Evolutionary conservation across 192 early-diverging fungal species (phyloP).

Genomic region (Chytriomyces sp.): DNA sequence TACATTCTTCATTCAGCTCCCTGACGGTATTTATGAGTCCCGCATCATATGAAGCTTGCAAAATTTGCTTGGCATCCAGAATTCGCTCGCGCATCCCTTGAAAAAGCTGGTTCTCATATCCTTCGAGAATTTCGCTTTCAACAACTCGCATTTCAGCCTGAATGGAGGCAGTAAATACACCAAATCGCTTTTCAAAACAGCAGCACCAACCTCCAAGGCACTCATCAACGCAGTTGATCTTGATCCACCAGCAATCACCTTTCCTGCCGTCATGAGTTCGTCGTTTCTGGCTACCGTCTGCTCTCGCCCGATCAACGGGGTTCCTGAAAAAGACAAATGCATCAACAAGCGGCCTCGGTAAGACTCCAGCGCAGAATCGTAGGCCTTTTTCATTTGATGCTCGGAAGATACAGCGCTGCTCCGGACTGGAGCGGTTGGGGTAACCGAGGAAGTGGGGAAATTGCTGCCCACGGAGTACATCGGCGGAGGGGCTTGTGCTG

Average conservation of each 20-base stretch:
- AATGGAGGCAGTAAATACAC: not conserved
- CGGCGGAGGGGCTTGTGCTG: not conserved
- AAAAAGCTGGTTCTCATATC: conserved; percentile 20
- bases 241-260: not conserved
- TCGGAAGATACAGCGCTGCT: not conserved
- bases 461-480: too few species aligned
- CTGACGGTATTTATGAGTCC: conserved; percentile 4
- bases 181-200: not conserved
- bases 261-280: conserved; percentile 16
- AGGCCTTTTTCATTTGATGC: conserved; percentile 12
- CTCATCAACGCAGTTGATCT: not conserved
- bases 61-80: not conserved
- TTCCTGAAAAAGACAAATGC: conserved; percentile 16
- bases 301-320: conserved; percentile 17
- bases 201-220: conserved; percentile 17
- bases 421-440: not conserved
- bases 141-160: conserved; percentile 32
- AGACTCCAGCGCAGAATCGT: conserved; percentile 16
- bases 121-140: conserved; percentile 28
- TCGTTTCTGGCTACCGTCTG: conserved; percentile 25
- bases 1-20: conserved; percentile 27
- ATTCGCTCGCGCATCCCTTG: conserved; percentile 16
- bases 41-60: conserved; percentile 17
- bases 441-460: not conserved
- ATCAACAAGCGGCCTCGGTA: conserved; percentile 20